phyloP scores from a whole-genome alignment of 1,284 basidiomycete genomes.

The Leccinum pseudoinsigne region DNA sequence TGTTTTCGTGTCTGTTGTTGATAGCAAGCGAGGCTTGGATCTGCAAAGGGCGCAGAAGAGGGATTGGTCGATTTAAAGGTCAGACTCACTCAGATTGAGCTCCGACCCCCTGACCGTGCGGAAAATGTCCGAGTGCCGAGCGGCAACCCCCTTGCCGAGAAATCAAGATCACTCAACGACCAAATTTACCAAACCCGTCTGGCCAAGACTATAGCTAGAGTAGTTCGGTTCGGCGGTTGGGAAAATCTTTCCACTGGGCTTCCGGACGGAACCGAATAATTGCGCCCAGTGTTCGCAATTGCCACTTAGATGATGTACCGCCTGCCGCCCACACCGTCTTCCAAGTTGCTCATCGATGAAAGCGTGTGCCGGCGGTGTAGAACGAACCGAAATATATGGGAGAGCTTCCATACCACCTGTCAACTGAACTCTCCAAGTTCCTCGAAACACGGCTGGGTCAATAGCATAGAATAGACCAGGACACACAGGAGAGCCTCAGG shows the following conservation, averaged over 20 bases:
- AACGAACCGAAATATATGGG: not conserved
- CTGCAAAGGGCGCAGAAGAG: not conserved
- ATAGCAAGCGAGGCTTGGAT: not conserved
- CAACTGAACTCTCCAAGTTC: not conserved
- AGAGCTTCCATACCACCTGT: not conserved
- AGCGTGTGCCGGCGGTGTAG: not conserved
- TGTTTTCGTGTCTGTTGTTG: not conserved
- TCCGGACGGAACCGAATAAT: too few relatives aligned
- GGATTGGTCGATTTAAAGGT: too few relatives aligned
- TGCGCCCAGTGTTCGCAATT: too few relatives aligned
- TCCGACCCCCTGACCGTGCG: not conserved
- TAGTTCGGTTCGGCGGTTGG: too few relatives aligned
- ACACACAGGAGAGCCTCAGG: not conserved
- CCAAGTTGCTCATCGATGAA: not conserved
- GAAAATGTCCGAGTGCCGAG: too few relatives aligned
- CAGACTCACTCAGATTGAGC: not conserved
- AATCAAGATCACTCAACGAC: too few relatives aligned
- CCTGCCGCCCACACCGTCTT: not conserved
- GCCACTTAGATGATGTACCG: too few relatives aligned
- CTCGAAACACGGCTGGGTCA: not conserved
- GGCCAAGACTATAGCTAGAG: too few relatives aligned
- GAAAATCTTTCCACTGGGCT: too few relatives aligned
- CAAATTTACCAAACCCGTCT: too few relatives aligned
- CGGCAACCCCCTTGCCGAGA: not conserved
- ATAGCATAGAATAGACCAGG: not conserved